phyloP scores from a whole-genome alignment of 495 filamentous ascomycete species.

The Talaromyces liani region DNA sequence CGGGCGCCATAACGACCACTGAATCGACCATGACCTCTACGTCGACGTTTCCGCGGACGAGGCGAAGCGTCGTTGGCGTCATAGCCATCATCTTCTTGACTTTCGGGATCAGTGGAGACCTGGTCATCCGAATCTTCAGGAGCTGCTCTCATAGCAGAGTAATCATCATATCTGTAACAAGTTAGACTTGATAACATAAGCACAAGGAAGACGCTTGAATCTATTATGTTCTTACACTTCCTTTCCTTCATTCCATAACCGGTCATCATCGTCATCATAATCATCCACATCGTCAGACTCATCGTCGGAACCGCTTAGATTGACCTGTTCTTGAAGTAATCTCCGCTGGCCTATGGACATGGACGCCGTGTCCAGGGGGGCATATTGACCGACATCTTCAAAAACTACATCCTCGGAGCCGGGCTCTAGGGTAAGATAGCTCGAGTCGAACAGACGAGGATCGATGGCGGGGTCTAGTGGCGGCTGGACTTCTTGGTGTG shows the following conservation, averaged over 20 bases:
- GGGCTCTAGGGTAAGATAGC: constrained; percentile 1
- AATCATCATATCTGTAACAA: neutral
- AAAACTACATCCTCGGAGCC: constrained; percentile 12
- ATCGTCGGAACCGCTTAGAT: constrained; percentile 3
- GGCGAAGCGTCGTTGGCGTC: constrained; percentile 25
- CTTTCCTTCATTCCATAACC: neutral
- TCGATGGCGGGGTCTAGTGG: constrained; percentile 27
- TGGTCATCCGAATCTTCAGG: neutral
- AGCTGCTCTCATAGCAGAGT: neutral
- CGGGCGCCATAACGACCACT: constrained; percentile 37
- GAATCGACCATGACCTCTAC: constrained; percentile 32
- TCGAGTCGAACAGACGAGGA: constrained; percentile 29
- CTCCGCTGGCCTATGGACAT: neutral
- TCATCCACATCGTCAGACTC: constrained; percentile 15
- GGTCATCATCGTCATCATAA: constrained; percentile 11
- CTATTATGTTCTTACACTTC: neutral
- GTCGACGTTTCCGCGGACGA: constrained; percentile 20
- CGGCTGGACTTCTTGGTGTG: constrained; percentile 22
- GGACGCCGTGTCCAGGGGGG: neutral
- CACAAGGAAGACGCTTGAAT: neutral
- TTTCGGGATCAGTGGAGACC: neutral
- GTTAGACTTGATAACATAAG: neutral
- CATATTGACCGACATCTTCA: constrained; percentile 11
- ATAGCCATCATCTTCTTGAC: constrained; percentile 23
- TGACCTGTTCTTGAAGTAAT: constrained; percentile 4